Conservation (phyloP, 2,329 filamentous ascomycete genomes). For the Penicillium frequentans region DNA sequence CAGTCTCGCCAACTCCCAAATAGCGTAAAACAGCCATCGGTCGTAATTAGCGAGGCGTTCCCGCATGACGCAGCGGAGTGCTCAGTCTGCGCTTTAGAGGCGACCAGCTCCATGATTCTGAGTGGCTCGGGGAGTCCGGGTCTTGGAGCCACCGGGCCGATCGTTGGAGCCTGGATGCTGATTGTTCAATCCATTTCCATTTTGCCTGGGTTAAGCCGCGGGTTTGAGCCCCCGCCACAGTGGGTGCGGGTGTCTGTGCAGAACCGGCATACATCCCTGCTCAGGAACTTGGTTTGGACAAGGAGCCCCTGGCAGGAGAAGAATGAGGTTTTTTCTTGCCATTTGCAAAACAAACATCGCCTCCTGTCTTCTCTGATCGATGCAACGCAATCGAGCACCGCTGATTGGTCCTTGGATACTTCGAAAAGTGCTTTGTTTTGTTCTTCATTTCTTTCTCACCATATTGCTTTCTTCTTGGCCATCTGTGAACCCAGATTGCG, state of each 20-base stretch:
- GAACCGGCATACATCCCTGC: constrained; percentile 12
- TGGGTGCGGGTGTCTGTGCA: constrained; percentile 20
- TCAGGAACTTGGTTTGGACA: constrained; percentile 2
- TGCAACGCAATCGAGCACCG: constrained; percentile 4
- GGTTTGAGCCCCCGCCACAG: constrained; percentile 3
- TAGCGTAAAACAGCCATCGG: constrained; percentile 10
- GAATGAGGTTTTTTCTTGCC: neutral
- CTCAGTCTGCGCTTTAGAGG: constrained; percentile 11
- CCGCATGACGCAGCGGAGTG: constrained; percentile 13
- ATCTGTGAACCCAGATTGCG: constrained; percentile 4
- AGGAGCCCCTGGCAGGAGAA: neutral
- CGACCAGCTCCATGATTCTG: constrained; percentile 9
- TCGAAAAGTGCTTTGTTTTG: constrained; percentile 11
- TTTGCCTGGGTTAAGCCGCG: constrained; percentile 15
- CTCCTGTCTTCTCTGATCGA: constrained; percentile 4
- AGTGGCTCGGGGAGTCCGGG: constrained; percentile 20
- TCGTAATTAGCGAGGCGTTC: constrained; percentile 8
- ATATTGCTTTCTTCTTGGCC: neutral
- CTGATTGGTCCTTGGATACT: constrained; percentile 9
- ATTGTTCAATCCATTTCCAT: constrained; percentile 12
- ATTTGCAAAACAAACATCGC: constrained; percentile 1
- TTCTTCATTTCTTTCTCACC: neutral
- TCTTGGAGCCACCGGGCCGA: constrained; percentile 11
- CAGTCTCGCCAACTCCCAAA: constrained; percentile 24
- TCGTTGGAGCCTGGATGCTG: constrained; percentile 10